Evolutionary conservation across 345 rosid species (phyloP), one percentile per base, ranked within the genome.

Genomic region (Dipteronia sinensis): DNA sequence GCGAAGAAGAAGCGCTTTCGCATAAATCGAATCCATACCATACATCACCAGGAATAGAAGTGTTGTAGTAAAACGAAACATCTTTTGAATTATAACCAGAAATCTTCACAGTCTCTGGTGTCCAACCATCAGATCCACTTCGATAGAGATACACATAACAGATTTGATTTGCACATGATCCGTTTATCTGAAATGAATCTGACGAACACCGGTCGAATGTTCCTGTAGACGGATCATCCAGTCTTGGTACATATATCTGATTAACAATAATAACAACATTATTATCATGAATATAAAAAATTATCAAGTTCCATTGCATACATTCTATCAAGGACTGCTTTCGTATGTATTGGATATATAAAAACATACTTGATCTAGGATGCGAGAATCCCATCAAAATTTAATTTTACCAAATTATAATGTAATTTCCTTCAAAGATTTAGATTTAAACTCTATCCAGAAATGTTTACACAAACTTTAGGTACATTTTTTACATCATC

Each of bases 21-120:
- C 94, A 93, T 40, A 82, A 75, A 68, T 93, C 86, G 76, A 91
- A 92, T 29, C 99, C 99, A 51, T 86, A 95, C 99, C 99, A 95
- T 27, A 79, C 59, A 15, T 82, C 94, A 56, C 65, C 66, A 0
- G 99, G 98, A 63, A 94, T 76, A 38, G 80, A 88, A 34, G 87
- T 81, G 81, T 85, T 44, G 61, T 85, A 93, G 75, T 85, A 79
- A 69, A 93, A 95, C 2, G 89, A 85, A 40, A 87, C 90, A 2
- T 87, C 81, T 77, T 58, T 82, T 0, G 89, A 76, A 68, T 85
- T 68, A 68, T 83, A 61, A 19, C 89, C 87, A 40, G 75, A 86
- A 29, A 95, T 85, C 53, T 85, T 81, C 75, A 95, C 91, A 62
- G 23, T 84, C 56, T 79, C 87, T 0, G 98, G 99, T 78, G 85